Base-by-base conservation (phyloP, 169 alveolate genomes). In the Cryptosporidium bovis region DNA sequence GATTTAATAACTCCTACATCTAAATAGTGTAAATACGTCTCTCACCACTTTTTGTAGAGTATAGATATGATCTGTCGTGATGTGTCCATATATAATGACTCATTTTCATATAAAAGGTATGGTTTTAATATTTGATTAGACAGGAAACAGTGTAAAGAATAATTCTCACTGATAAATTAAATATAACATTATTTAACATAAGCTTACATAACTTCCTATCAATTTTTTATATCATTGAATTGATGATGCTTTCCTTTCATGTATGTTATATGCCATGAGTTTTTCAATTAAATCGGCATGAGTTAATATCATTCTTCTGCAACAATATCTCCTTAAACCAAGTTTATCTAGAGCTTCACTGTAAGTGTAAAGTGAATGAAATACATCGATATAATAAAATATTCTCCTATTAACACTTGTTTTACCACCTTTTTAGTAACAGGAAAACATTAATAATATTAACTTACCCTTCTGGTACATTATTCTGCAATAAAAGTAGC, bases 271-370 rank as follows among this genome's bases (percentile, higher is more conserved):
- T 58, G 96, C 97, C 56, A 98, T 94, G 15, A 98, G 95, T 93
- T 98, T 97, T 66, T 96, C 99, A 71, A 97, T 97, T 82, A 98
- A 92, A 90, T 98, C 99, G 34, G 98, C 99, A 90, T 98, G 99
- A 58, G 99, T 97, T 27, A 98, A 95, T 44, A 98, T 92, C 99
- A 98, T 98, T 77, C 99, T 93, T 90, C 98, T 90, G 90, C 98
- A 96, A 91, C 98, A 96, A 82, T 93, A 96, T 69, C 98, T 91
- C 64, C 97, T 95, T 67, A 98, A 91, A 33, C 97, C 97, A 51
- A 98, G 93, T 60, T 91, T 93, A 90, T 97, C 99, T 40, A 98
- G 92, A 12, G 99, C 99, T 82, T 96, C 97, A 65, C 98, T 94
- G 66, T 18, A 62, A 56, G 12, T 12, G 5, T 24, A 24, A 24